phyloP scores from a whole-genome alignment of 176 grass and related monocot genomes.

The Eragrostis curvula region DNA sequence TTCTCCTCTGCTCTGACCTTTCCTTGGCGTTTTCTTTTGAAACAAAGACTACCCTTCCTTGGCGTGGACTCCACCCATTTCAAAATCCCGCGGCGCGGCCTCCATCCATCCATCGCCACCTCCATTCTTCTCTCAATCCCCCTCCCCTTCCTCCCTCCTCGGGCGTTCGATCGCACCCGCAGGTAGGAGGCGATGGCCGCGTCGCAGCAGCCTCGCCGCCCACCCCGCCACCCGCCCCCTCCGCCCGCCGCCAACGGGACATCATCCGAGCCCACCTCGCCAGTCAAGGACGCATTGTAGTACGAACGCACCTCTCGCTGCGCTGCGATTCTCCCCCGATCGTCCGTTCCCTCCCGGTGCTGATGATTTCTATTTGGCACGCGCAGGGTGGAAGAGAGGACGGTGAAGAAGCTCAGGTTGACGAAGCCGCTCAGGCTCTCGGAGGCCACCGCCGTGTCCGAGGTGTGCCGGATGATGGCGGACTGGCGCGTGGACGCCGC shows the following conservation, averaged over 20 bases:
- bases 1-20: neutral
- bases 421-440: conserved; percentile 68
- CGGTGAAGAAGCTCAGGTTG: conserved; percentile 78
- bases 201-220: neutral
- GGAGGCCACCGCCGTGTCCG: conserved; percentile 66
- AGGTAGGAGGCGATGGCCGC: conserved; percentile 19
- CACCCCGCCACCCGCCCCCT: conserved; percentile 15
- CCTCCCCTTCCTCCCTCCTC: no score
- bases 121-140: no score
- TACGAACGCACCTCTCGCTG: conserved; percentile 33
- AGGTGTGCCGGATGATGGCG: conserved; percentile 77
- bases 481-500: conserved; percentile 64
- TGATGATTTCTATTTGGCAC: neutral
- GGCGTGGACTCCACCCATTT: conserved; percentile 41
- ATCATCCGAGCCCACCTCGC: conserved; percentile 43
- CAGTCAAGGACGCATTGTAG: conserved; percentile 17
- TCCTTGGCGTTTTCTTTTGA: conserved; percentile 33
- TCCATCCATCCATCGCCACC: neutral
- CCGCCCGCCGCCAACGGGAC: conserved; percentile 24
- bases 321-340: neutral
- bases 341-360: neutral
- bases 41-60: no score
- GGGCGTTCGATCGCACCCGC: no score
- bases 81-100: conserved; percentile 11
- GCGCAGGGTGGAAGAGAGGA: conserved; percentile 68